Conservation (phyloP, 345 rosid genomes). For the Eucalyptus camaldulensis region DNA sequence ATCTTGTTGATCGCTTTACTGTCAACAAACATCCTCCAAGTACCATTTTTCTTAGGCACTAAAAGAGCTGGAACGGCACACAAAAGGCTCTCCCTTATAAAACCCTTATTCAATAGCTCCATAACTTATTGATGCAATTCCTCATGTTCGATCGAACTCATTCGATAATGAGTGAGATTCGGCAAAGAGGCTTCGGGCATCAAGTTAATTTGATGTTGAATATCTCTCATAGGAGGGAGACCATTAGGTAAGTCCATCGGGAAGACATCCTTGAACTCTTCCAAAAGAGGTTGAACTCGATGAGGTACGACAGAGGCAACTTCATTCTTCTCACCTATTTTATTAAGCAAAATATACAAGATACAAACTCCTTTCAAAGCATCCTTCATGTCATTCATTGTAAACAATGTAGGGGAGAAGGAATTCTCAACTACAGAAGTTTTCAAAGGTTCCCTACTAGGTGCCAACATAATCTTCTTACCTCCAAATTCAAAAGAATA, state of each 20-base stretch:
- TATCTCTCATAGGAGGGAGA: neutral
- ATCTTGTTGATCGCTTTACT: neutral
- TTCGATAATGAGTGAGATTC: neutral
- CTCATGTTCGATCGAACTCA: neutral
- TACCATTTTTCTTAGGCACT: neutral
- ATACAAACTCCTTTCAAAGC: neutral
- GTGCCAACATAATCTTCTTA: neutral
- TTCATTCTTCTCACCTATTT: neutral
- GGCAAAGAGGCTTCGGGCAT: neutral
- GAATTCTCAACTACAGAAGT: neutral
- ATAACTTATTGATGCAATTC: neutral
- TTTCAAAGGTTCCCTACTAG: too few relatives aligned
- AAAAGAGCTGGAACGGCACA: neutral
- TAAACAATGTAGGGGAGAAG: neutral
- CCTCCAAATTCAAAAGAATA: neutral
- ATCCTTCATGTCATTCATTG: too few relatives aligned
- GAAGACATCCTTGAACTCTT: neutral
- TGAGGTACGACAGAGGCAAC: too few relatives aligned
- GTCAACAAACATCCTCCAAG: neutral
- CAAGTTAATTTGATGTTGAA: neutral
- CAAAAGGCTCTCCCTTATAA: neutral
- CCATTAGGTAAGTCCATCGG: neutral
- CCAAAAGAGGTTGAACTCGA: neutral
- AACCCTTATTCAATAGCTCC: neutral
- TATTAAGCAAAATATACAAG: neutral